A percentile compares a stretch with the other conserved stretches of the same genome.
Evolutionary conservation across 2,329 filamentous ascomycete genomes (phyloP).

Genomic region (Fusarium pseudoanthophilum): DNA sequence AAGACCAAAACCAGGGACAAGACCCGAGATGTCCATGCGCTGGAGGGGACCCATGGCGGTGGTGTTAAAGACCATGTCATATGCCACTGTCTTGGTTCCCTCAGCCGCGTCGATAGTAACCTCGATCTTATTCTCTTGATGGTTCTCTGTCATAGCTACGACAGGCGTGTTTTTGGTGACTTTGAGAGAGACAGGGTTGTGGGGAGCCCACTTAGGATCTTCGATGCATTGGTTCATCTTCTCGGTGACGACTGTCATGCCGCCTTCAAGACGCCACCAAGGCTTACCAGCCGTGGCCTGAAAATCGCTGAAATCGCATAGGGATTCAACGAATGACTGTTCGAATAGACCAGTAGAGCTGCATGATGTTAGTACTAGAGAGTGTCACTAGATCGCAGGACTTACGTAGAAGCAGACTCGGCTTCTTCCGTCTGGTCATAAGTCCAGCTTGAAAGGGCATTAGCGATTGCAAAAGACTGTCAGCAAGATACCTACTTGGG

Average conservation of each 20-base stretch:
- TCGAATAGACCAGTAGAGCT: conserved; percentile 31
- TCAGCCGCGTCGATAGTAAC: not conserved
- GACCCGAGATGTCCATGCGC: conserved; percentile 14
- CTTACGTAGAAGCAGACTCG: conserved; percentile 15
- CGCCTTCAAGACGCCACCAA: conserved; percentile 27
- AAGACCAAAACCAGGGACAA: not conserved
- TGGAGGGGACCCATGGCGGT: conserved; percentile 22
- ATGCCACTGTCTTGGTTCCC: not conserved
- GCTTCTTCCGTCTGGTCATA: conserved; percentile 15
- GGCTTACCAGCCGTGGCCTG: not conserved
- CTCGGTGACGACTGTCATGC: conserved; percentile 25
- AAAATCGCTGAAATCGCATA: conserved; percentile 31
- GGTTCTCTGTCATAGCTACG: not conserved
- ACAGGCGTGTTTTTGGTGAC: not conserved
- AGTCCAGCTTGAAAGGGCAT: rapidly evolving
- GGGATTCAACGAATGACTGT: conserved; percentile 11
- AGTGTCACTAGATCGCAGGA: rapidly evolving
- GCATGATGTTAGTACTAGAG: not conserved
- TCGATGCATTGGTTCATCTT: conserved; percentile 11
- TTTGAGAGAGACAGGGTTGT: not conserved
- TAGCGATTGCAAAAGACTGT: rapidly evolving
- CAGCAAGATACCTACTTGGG: not conserved
- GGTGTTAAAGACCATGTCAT: conserved; percentile 34
- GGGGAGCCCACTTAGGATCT: not conserved
- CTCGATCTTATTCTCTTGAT: not conserved